These are phyloP conservation scores for Prosopis cineraria DNA, from an alignment of 306 rosid genomes.

Conservation along the genomic window DNA sequence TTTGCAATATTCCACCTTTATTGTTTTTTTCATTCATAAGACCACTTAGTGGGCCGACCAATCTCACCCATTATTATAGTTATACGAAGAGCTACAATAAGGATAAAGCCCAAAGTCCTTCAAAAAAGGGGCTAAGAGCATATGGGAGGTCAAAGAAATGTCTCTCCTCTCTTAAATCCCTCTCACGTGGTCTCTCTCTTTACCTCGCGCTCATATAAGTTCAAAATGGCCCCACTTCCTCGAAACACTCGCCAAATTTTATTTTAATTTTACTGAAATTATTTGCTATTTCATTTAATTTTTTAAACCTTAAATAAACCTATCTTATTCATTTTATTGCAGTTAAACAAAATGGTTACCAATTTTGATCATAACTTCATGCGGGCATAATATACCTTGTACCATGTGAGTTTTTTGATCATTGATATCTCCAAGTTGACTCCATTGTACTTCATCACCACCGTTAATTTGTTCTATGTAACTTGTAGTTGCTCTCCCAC, in stretches of 20 bases:
- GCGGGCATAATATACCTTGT: constrained; percentile 50
- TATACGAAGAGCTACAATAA: too few species aligned
- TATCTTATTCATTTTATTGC: background rate
- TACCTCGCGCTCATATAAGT: background rate
- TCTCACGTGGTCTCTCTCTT: background rate
- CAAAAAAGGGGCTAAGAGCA: background rate
- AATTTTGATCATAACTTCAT: background rate
- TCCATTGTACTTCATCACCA: constrained; percentile 44
- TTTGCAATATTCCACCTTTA: too few species aligned
- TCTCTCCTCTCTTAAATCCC: background rate
- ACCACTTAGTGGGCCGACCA: too few species aligned
- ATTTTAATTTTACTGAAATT: background rate
- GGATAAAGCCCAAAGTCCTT: too few species aligned
- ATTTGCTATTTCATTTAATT: background rate
- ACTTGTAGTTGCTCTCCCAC: constrained; percentile 56
- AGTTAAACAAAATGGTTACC: background rate
- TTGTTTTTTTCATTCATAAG: too few species aligned
- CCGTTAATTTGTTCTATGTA: constrained; percentile 43
- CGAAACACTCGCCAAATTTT: background rate
- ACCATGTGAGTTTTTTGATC: constrained; percentile 60
- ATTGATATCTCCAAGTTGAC: constrained; percentile 25
- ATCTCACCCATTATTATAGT: too few species aligned
- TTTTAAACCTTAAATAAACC: background rate
- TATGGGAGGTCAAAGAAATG: background rate
- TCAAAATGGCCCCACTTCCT: background rate